A percentile compares a stretch with the other conserved stretches of the same genome.
Conservation (phyloP, 2,329 filamentous ascomycete species). For the Cryphonectria parasitica region DNA sequence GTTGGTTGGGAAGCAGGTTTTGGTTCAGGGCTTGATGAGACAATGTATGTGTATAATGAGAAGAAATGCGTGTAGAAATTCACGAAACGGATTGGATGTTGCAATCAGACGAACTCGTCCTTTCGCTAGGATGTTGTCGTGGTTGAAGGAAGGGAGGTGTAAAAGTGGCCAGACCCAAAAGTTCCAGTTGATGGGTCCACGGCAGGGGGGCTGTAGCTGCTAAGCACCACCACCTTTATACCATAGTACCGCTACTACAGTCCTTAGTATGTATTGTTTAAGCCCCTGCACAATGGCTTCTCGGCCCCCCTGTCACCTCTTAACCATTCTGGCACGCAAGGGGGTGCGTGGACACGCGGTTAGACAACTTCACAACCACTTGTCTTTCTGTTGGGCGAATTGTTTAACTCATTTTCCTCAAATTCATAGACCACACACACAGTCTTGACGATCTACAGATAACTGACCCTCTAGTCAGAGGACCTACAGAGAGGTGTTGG, state of each 20-base stretch:
- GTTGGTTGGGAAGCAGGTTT: conserved; percentile 16
- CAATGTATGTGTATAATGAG: conserved; percentile 16
- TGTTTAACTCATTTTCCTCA: not conserved
- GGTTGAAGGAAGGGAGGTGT: not conserved
- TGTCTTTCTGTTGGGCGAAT: not conserved
- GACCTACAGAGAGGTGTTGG: not conserved
- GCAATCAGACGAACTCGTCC: not conserved
- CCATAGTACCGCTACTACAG: not conserved
- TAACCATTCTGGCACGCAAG: conserved; percentile 2
- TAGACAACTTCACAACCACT: not conserved
- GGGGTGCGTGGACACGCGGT: not conserved
- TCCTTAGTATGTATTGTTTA: conserved; percentile 1
- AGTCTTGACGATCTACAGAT: not conserved
- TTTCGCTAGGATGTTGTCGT: not conserved
- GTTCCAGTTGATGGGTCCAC: not conserved
- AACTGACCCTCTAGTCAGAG: not conserved
- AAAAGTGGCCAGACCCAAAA: not conserved
- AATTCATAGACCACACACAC: no score
- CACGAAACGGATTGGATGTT: not conserved
- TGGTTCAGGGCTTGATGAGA: conserved; percentile 2
- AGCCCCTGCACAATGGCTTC: conserved; percentile 5
- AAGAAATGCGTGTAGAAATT: not conserved
- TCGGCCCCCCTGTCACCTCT: not conserved
- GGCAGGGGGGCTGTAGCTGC: not conserved
- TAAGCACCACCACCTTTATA: not conserved